Evolutionary conservation across 140 eudicot species (phyloP).

Genomic region (Erigeron philadelphicus): DNA sequence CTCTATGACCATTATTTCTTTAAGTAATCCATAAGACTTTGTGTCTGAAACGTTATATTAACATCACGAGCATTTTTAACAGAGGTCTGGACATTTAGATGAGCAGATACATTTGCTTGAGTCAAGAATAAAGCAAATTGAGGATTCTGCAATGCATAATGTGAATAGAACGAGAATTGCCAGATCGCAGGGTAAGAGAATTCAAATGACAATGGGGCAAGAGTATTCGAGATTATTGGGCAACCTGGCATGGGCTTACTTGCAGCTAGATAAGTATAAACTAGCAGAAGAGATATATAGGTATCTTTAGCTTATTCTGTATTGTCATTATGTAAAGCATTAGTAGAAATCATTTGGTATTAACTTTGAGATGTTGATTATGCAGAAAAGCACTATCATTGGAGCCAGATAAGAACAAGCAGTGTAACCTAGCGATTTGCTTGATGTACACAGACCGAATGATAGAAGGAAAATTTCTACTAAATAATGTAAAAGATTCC

Average conservation of each 20-base stretch:
- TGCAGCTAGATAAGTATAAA: conserved; percentile 53
- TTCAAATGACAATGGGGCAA: conserved; percentile 45
- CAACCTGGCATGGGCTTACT: conserved; percentile 62
- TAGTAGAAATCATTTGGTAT: neutral
- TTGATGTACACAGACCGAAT: conserved; percentile 32
- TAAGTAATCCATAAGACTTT: neutral
- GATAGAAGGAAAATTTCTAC: conserved; percentile 59
- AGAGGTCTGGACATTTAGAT: conserved; percentile 57
- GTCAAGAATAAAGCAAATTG: conserved; percentile 20
- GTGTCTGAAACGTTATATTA: neutral
- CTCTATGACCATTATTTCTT: neutral
- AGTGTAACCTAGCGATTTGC: conserved; percentile 66
- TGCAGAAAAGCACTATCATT: conserved; percentile 44
- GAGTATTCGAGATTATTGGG: conserved; percentile 69
- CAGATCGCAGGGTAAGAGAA: conserved; percentile 58
- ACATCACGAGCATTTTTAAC: conserved; percentile 11
- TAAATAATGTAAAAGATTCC: conserved; percentile 34
- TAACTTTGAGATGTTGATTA: neutral
- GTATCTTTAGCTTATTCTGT: neutral
- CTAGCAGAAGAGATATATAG: conserved; percentile 51
- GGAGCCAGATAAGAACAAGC: conserved; percentile 69
- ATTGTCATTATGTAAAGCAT: neutral
- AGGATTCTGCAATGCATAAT: conserved; percentile 34
- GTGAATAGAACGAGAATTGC: conserved; percentile 44
- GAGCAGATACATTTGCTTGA: conserved; percentile 58